These are phyloP conservation scores for Verticillium zaregamsianum DNA, from an alignment of 2,329 filamentous ascomycete species.

Conservation along the genomic window DNA sequence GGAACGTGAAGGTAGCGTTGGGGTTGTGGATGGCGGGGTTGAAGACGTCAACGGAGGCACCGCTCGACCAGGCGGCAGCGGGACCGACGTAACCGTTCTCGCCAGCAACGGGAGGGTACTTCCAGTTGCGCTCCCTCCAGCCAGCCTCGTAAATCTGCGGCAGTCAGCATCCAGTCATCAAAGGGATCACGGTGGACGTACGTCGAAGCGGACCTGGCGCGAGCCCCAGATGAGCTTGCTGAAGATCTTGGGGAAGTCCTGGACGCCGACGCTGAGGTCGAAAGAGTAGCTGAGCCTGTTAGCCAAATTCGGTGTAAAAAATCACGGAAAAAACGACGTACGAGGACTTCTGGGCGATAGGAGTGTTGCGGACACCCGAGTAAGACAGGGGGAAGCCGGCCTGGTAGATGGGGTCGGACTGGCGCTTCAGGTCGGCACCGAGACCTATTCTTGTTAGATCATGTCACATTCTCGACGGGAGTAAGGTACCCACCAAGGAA, in stretches of 20 bases:
- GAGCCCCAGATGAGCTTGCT: constrained; percentile 18
- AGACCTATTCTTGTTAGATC: constrained; percentile 10
- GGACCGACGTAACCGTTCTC: constrained; percentile 36
- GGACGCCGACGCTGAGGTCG: constrained; percentile 10
- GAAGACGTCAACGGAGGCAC: constrained; percentile 12
- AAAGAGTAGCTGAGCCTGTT: constrained; percentile 5
- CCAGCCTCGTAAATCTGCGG: constrained; percentile 29
- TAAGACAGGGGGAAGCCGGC: constrained; percentile 10
- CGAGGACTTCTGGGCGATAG: constrained; percentile 5
- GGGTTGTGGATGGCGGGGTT: constrained; percentile 17
- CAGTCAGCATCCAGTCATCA: background rate
- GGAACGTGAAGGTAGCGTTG: constrained; percentile 20
- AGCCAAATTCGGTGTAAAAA: background rate
- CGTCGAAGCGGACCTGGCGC: constrained; percentile 15
- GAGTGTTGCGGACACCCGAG: constrained; percentile 5
- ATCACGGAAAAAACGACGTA: background rate
- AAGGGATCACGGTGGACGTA: background rate
- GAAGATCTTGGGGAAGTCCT: constrained; percentile 16
- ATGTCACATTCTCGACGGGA: no score
- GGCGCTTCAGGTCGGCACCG: constrained; percentile 16
- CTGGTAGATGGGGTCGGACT: constrained; percentile 15
- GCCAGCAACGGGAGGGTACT: constrained; percentile 34
- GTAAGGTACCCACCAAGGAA: constrained; percentile 20
- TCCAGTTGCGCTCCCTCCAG: constrained; percentile 36
- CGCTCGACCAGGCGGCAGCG: constrained; percentile 20